Evolutionary conservation across 1,284 basidiomycete species (phyloP), one percentile per base, ranked within the genome.

Genomic region (Malassezia cuniculi): DNA sequence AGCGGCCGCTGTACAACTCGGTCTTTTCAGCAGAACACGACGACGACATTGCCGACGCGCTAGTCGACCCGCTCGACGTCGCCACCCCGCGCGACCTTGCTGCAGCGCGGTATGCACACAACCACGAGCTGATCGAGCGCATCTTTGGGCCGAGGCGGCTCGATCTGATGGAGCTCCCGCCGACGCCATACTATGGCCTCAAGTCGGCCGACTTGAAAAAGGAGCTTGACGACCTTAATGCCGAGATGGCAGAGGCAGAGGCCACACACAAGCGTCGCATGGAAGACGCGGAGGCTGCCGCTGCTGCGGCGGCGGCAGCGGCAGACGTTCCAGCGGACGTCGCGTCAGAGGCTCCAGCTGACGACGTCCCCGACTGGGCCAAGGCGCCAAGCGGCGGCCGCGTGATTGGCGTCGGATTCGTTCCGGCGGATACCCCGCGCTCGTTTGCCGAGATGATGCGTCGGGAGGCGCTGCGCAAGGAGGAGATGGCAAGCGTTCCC

Each of bases 81-180:
- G 40, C 57, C 15, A 51, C 49, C 0, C 53, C 57, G 11, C 35
- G 63, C 2, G 63, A 66, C 34, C 39, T 66, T 6, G 54, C 60
- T 17, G 50, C 54, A 2, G 60, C 61, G 0, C 34, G 63, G 12
- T 66, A 61, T 37, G 53, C 50, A n/a, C 47, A 47, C 33, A 58
- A 63, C 30, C 63, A 66, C 47, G 57, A 59, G 30, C 46, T 60
- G 15, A 37, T 66, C 20, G 52, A 50, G n/a, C 43, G 46, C 30
- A 34, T 66, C 17, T 59, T 66, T 29, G 63, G 62, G 26, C 53
- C 60, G 7, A 40, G 56, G 20, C 39, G 57, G 25, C 14, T 9
- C 2, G 59, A 62, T 31, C 49, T 45, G 21, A 42, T 61, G 19
- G 31, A 38, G 11, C 50, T 57, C 2, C 52, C 60, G 0, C 43